These are phyloP conservation scores for Paecilomyces variotii DNA, from an alignment of 2,329 filamentous ascomycete species.

Conservation along the genomic window DNA sequence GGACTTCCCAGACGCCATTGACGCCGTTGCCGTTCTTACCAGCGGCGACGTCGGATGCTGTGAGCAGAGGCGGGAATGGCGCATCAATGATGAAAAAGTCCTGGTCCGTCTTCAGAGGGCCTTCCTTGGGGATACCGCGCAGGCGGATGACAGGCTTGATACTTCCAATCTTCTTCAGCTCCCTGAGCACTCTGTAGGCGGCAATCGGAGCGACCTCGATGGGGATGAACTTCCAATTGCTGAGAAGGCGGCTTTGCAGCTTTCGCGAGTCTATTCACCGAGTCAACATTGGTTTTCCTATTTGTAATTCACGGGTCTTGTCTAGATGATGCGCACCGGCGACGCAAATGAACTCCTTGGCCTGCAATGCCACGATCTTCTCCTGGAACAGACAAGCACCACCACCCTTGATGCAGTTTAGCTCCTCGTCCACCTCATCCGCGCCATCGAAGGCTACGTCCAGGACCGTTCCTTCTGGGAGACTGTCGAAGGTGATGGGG, in stretches of 20 bases:
- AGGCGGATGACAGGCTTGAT: slow-evolving; percentile 62
- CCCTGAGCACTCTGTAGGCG: slow-evolving; percentile 65
- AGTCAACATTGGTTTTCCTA: neutral
- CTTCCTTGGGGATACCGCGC: slow-evolving; percentile 68
- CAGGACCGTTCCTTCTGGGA: slow-evolving; percentile 57
- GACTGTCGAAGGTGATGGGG: slow-evolving; percentile 67
- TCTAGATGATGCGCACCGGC: slow-evolving; percentile 50
- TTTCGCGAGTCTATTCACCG: slow-evolving; percentile 72
- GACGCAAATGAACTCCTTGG: slow-evolving; percentile 80
- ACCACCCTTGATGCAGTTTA: slow-evolving; percentile 97
- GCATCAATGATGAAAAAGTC: slow-evolving; percentile 88
- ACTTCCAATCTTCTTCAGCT: slow-evolving; percentile 66
- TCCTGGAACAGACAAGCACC: slow-evolving; percentile 98
- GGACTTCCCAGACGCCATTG: slow-evolving; percentile 71
- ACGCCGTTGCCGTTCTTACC: slow-evolving; percentile 47
- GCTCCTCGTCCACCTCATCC: slow-evolving; percentile 87
- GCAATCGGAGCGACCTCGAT: slow-evolving; percentile 89
- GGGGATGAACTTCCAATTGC: slow-evolving; percentile 74
- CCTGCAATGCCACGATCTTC: slow-evolving; percentile 82
- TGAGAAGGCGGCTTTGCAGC: slow-evolving; percentile 65
- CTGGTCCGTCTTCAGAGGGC: slow-evolving; percentile 78
- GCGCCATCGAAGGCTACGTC: slow-evolving; percentile 95
- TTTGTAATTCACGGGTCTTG: neutral
- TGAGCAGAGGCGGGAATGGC: slow-evolving; percentile 67
- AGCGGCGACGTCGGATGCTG: slow-evolving; percentile 47